Evolutionary conservation across 148 eudicot genomes (phyloP).

Genomic region (Spergularia bocconei): DNA sequence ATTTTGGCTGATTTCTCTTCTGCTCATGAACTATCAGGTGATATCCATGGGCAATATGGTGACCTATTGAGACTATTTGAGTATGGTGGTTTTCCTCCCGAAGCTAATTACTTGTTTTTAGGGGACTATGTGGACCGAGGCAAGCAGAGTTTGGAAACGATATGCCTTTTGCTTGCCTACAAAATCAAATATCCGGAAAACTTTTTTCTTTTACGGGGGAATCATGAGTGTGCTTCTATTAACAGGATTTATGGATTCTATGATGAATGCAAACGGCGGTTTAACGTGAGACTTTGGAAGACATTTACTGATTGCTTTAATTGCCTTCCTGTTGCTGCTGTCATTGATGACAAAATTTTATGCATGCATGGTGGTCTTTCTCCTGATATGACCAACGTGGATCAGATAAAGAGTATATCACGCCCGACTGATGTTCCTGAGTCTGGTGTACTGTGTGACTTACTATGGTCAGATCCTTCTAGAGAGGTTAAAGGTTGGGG

Average conservation of each 20-base stretch:
- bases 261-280: slow-evolving; percentile 75
- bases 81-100: slow-evolving; percentile 81
- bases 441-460: slow-evolving; percentile 69
- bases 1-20: slow-evolving; percentile 2
- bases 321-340: slow-evolving; percentile 80
- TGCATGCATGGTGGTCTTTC: slow-evolving; percentile 88
- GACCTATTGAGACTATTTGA: slow-evolving; percentile 79
- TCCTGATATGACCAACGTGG: slow-evolving; percentile 57
- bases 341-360: slow-evolving; percentile 69
- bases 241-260: slow-evolving; percentile 72
- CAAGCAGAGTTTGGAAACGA: slow-evolving; percentile 71
- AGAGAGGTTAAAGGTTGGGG: slow-evolving; percentile 73
- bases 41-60: slow-evolving; percentile 78
- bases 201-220: slow-evolving; percentile 67
- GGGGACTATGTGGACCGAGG: slow-evolving; percentile 83
- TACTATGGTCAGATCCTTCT: slow-evolving; percentile 81
- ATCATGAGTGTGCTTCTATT: slow-evolving; percentile 72
- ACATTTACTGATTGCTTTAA: slow-evolving; percentile 65
- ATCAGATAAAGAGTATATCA: slow-evolving; percentile 53
- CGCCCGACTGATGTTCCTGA: slow-evolving; percentile 76
- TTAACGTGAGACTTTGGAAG: slow-evolving; percentile 75
- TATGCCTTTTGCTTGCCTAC: slow-evolving; percentile 68
- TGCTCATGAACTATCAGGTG: slow-evolving; percentile 42
- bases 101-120: slow-evolving; percentile 66
- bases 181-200: slow-evolving; percentile 74